Percentiles rank a stretch among this genome's conserved stretches.
These are phyloP conservation scores for Botrytis byssoidea DNA, from an alignment of 2,329 filamentous ascomycete species.

Conservation along the genomic window DNA sequence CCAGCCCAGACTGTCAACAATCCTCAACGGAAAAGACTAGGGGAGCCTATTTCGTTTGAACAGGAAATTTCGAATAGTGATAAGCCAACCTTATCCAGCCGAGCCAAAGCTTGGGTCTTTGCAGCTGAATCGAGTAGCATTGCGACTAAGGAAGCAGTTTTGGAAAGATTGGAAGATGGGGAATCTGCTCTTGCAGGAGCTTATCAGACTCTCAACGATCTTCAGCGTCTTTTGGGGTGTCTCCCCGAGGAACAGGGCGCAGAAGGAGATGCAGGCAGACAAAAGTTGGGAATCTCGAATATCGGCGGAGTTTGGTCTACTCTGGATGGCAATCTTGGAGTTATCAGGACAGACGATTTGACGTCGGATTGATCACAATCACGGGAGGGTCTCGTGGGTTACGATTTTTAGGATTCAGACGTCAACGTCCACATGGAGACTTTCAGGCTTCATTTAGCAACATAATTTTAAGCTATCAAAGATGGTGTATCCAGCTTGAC, in stretches of 20 bases:
- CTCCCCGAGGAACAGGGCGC: conserved; percentile 12
- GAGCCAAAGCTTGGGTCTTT: conserved; percentile 57
- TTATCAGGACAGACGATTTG: conserved; percentile 31
- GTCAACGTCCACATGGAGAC: not conserved
- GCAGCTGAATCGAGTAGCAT: conserved; percentile 61
- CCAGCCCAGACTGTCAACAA: conserved; percentile 43
- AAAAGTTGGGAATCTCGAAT: conserved; percentile 12
- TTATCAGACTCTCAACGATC: conserved; percentile 49
- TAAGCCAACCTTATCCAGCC: conserved; percentile 43
- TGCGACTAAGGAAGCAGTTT: conserved; percentile 55
- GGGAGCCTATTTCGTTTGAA: conserved; percentile 45
- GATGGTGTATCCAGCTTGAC: not conserved
- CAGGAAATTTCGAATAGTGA: conserved; percentile 45
- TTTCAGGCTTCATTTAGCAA: not conserved
- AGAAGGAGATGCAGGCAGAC: conserved; percentile 5
- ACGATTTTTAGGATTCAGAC: too few species aligned
- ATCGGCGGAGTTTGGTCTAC: conserved; percentile 35
- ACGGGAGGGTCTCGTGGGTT: not conserved
- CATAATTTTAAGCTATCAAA: not conserved
- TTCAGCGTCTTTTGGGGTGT: conserved; percentile 49
- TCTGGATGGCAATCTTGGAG: conserved; percentile 38
- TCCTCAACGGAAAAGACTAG: conserved; percentile 29
- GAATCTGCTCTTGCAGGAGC: conserved; percentile 55
- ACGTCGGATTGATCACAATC: not conserved
- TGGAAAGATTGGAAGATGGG: conserved; percentile 59